Percentiles rank a stretch among this genome's conserved stretches.
Evolutionary conservation across 805 yeast species (phyloP).

Genomic region (Metschnikowia bowlesiae): DNA sequence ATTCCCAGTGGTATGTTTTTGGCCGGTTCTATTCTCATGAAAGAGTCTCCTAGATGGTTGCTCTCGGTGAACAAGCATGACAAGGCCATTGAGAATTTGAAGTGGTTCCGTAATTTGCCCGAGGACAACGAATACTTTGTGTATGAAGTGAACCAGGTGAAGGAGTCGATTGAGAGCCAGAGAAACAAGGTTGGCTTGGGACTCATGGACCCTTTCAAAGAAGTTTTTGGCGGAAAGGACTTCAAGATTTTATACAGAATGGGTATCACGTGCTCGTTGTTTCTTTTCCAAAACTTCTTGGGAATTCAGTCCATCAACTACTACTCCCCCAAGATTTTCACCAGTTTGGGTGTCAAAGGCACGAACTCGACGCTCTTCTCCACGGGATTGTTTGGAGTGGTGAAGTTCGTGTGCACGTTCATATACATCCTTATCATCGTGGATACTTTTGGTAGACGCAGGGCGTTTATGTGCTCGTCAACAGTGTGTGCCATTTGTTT

Average conservation of each 20-base stretch:
- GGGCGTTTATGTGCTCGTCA: constrained; percentile 34
- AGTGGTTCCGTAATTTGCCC: constrained; percentile 33
- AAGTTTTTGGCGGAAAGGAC: constrained; percentile 27
- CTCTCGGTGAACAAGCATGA: constrained; percentile 28
- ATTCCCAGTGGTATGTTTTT: constrained; percentile 35
- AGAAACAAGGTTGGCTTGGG: constrained; percentile 28
- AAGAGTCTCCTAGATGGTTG: constrained; percentile 36
- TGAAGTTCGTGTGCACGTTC: constrained; percentile 32
- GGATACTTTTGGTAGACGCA: constrained; percentile 33
- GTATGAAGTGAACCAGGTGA: constrained; percentile 35
- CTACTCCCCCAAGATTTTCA: constrained; percentile 35
- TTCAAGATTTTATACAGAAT: constrained; percentile 25
- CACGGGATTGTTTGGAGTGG: constrained; percentile 39
- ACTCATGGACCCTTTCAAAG: constrained; percentile 30
- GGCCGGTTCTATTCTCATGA: constrained; percentile 29
- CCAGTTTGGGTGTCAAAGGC: constrained; percentile 34
- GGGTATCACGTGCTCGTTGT: constrained; percentile 29
- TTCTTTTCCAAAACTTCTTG: constrained; percentile 36
- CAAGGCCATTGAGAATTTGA: constrained; percentile 30
- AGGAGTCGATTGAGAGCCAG: constrained; percentile 29
- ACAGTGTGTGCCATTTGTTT: constrained; percentile 31
- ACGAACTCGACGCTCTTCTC: constrained; percentile 35
- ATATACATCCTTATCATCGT: constrained; percentile 32
- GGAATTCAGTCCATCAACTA: constrained; percentile 39
- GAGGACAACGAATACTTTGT: constrained; percentile 32